Conservation (phyloP, 139 green algal species). For the Volvox africanus region DNA sequence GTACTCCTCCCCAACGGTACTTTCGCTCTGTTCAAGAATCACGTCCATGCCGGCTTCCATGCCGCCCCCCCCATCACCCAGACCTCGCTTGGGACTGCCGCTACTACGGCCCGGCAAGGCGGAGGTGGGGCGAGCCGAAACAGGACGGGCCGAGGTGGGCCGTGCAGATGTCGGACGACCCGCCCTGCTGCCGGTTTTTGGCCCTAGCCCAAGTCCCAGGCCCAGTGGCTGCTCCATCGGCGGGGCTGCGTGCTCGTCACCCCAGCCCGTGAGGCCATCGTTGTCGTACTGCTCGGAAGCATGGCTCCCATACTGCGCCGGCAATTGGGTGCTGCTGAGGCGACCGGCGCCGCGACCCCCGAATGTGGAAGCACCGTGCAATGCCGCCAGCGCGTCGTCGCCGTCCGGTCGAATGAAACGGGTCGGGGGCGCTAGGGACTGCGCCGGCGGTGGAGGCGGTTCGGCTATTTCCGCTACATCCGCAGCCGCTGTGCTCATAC, state of each 20-base stretch:
- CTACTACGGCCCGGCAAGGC: not conserved
- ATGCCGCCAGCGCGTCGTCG: constrained; percentile 14
- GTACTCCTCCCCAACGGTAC: not conserved
- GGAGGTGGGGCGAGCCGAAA: not conserved
- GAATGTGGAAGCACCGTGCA: constrained; percentile 3
- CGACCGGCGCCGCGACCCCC: not conserved
- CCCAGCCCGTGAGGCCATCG: not conserved
- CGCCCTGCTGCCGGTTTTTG: not conserved
- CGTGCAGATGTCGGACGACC: not conserved
- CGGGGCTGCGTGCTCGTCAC: not conserved
- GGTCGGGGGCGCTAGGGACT: not conserved
- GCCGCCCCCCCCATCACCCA: not conserved
- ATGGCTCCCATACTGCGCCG: not conserved
- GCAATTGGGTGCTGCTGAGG: not conserved
- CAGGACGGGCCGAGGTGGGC: constrained; percentile 4
- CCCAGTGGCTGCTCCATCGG: constrained; percentile 16
- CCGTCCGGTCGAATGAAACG: not conserved
- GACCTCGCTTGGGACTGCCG: not conserved
- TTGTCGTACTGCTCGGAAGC: not conserved
- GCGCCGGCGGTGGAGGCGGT: too few species aligned
- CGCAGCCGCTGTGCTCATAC: not conserved
- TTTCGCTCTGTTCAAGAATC: constrained; percentile 34
- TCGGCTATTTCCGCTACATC: too few species aligned
- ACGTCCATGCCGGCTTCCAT: constrained; percentile 1
- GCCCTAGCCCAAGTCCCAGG: not conserved